Conservation (phyloP, 2,329 filamentous ascomycete genomes). For the Sporothrix humicola region DNA sequence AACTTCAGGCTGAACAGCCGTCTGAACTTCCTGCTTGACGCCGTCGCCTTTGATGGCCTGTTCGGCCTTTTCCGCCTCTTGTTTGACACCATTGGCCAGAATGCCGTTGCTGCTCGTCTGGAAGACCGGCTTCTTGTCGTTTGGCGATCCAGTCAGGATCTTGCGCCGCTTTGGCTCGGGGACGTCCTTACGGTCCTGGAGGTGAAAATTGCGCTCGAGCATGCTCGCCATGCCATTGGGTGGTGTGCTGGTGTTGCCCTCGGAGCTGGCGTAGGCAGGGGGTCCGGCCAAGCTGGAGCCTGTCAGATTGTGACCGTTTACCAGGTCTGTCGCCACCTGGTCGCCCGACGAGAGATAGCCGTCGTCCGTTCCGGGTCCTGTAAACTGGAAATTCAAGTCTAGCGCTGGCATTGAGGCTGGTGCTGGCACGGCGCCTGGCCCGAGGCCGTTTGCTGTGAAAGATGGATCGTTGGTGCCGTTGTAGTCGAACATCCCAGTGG, state of each 20-base stretch:
- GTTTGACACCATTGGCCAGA: slow-evolving; percentile 52
- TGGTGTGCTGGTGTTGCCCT: background rate
- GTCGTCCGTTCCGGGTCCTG: slow-evolving; percentile 37
- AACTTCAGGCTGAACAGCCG: no score
- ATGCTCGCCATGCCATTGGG: slow-evolving; percentile 58
- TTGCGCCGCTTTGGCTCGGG: slow-evolving; percentile 71
- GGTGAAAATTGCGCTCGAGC: slow-evolving; percentile 77
- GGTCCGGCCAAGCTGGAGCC: slow-evolving; percentile 5
- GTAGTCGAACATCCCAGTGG: background rate
- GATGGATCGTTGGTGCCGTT: slow-evolving; percentile 16
- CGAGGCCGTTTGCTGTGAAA: background rate
- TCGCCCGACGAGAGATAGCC: slow-evolving; percentile 42
- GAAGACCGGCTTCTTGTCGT: slow-evolving; percentile 49
- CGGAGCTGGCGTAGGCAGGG: slow-evolving; percentile 17
- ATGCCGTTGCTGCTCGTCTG: slow-evolving; percentile 59
- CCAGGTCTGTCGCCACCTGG: slow-evolving; percentile 34
- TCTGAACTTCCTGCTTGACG: no score
- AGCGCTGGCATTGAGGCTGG: no score
- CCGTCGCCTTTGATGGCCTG: no score
- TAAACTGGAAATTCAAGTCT: slow-evolving; percentile 34
- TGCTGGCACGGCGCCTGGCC: background rate
- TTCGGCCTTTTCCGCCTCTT: slow-evolving; percentile 57
- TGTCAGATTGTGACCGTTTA: slow-evolving; percentile 24
- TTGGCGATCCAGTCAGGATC: slow-evolving; percentile 40
- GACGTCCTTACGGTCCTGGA: slow-evolving; percentile 66